Evolutionary conservation across 352 stramenopile genomes (phyloP), one percentile per base, ranked within the genome.

Genomic region (Globisporangium heterothallicum): DNA sequence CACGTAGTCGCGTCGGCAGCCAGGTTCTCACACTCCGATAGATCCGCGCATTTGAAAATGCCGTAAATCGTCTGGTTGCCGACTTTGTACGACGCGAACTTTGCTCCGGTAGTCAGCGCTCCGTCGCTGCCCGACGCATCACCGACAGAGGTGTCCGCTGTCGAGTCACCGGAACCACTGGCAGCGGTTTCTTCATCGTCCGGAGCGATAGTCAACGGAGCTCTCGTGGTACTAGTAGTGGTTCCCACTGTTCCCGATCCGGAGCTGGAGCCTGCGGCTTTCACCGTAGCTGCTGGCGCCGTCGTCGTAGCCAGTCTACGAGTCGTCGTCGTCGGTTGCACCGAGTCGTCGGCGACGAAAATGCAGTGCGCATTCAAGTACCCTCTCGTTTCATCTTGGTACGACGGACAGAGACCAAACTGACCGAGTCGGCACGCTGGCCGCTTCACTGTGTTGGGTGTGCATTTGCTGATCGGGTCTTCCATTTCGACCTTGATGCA

Each of bases 301-400:
- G 40, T 41, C 18, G 29, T 6, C 29, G 41, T 49, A 14, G 25
- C 42, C n/a, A n/a, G n/a, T n/a, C n/a, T n/a, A n/a, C n/a, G n/a
- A n/a, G n/a, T n/a, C n/a, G n/a, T n/a, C 6, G 40, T 56, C 18
- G 69, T 13, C 18, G 62, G 66, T 9, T 41, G 35, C 14, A 58
- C 56, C 49, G 49, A 57, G 49, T 90, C 71, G 59, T 88, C 73
- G 13, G 79, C 77, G 22, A 89, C 76, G 29, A 94, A 88, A 3
- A 94, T 67, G 47, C 83, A 94, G 50, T 94, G 83, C 21, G 78
- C 74, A 52, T 94, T 92, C n/a, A 94, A 45, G 61, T 86, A 92
- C 27, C 75, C 78, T 36, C 73, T 64, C 46, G 86, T 70, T 14
- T 72, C 59, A 40, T 67, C 78, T 53, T 94, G 83, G 60, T 81